These are phyloP conservation scores for Podospora australis DNA, from an alignment of 495 filamentous ascomycete genomes.

Conservation along the genomic window DNA sequence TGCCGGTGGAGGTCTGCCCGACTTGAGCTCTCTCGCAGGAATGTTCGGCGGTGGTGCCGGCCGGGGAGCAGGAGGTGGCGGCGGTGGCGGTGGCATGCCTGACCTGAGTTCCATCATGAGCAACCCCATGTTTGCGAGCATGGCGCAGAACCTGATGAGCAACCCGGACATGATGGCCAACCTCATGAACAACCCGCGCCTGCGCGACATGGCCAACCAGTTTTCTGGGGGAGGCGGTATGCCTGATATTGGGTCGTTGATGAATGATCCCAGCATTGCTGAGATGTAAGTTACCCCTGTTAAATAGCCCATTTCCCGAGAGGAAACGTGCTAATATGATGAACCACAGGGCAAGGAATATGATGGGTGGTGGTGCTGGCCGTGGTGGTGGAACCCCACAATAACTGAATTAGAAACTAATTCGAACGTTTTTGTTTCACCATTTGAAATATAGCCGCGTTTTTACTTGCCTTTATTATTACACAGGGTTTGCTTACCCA, in stretches of 20 bases:
- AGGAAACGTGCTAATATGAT: not conserved
- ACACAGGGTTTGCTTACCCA: too few relatives aligned
- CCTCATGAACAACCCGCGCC: slow-evolving; percentile 86
- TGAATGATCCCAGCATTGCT: slow-evolving; percentile 85
- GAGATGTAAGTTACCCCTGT: slow-evolving; percentile 67
- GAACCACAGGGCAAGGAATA: slow-evolving; percentile 59
- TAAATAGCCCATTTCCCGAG: not conserved
- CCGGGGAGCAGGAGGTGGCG: slow-evolving; percentile 48
- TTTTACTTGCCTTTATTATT: not conserved
- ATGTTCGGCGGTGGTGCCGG: slow-evolving; percentile 58
- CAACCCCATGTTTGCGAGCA: slow-evolving; percentile 94
- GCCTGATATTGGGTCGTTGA: slow-evolving; percentile 75
- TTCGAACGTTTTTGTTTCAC: too few relatives aligned
- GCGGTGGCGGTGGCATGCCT: slow-evolving; percentile 66
- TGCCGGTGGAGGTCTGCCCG: slow-evolving; percentile 38
- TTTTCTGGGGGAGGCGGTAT: slow-evolving; percentile 71
- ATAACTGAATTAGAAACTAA: not conserved
- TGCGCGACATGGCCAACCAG: slow-evolving; percentile 72
- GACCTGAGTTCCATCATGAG: slow-evolving; percentile 81
- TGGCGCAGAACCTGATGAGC: slow-evolving; percentile 95
- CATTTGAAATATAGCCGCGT: slow-evolving; percentile 3
- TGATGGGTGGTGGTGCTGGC: slow-evolving; percentile 59
- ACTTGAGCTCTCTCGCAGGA: slow-evolving; percentile 50
- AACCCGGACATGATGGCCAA: slow-evolving; percentile 87
- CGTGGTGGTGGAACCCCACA: slow-evolving; percentile 37